Percentiles rank a stretch among this genome's conserved stretches.
Evolutionary conservation across 2,329 filamentous ascomycete species (phyloP).

Genomic region (Colletotrichum limetticola): DNA sequence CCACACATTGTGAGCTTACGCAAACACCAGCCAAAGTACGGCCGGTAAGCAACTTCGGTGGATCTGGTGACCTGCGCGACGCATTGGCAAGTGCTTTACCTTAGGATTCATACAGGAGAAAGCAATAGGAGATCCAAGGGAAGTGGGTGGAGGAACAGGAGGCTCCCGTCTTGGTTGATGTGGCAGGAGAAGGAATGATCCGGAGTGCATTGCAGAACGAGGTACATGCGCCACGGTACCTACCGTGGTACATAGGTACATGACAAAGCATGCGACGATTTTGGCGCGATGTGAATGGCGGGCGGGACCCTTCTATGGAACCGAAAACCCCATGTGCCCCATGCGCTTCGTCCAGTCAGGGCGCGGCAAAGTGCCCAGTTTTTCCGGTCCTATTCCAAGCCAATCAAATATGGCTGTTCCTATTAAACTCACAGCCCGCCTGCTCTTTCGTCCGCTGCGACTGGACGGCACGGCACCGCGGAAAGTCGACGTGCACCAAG

Average conservation of each 20-base stretch:
- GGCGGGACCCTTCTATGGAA: background rate
- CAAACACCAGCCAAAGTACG: background rate
- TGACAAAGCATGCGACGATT: conserved; percentile 9
- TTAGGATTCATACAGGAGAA: too few relatives aligned
- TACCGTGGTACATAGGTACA: background rate
- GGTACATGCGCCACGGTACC: background rate
- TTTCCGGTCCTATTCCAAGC: background rate
- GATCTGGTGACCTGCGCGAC: background rate
- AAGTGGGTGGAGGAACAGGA: background rate
- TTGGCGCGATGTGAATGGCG: conserved; percentile 24
- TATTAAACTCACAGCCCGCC: conserved; percentile 21
- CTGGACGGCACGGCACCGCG: conserved; percentile 13
- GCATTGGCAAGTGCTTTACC: too few relatives aligned
- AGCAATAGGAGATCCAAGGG: background rate
- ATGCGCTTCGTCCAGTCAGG: conserved; percentile 19
- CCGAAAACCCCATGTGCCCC: background rate
- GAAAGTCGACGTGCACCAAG: background rate
- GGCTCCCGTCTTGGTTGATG: background rate
- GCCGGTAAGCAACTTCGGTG: background rate
- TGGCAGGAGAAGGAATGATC: background rate
- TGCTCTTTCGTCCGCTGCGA: conserved; percentile 3
- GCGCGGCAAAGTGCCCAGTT: conserved; percentile 13
- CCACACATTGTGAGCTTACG: background rate
- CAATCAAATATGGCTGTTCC: background rate
- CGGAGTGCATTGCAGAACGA: background rate